phyloP scores from a whole-genome alignment of 169 alveolate species.

The Plasmodium gonderi region DNA sequence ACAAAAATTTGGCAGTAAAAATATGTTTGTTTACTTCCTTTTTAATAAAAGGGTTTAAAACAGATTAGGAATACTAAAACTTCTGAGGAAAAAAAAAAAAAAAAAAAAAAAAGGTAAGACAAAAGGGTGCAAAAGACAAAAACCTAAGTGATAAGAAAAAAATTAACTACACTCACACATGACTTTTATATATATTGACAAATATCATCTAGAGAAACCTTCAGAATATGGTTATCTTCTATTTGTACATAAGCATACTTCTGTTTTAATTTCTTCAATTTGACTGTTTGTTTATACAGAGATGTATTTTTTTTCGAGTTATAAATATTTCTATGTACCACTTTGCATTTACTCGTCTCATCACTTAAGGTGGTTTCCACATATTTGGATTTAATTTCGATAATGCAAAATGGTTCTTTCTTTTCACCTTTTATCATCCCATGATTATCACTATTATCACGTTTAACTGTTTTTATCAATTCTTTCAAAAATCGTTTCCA shows the following conservation, averaged over 20 bases:
- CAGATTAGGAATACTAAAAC: neutral
- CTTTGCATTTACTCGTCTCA: constrained; percentile 28
- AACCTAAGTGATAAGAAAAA: neutral
- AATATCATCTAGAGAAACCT: constrained; percentile 55
- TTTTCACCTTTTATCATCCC: neutral
- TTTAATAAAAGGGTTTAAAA: neutral
- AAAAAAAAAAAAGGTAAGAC: neutral
- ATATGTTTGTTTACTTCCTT: neutral
- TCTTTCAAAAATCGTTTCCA: neutral
- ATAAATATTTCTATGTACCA: constrained; percentile 12
- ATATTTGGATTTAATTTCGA: constrained; percentile 32
- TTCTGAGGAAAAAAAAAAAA: neutral
- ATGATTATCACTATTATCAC: neutral
- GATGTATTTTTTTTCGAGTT: neutral
- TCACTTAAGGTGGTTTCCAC: constrained; percentile 46
- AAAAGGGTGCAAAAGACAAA: neutral
- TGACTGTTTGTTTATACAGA: constrained; percentile 44
- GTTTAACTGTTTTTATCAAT: neutral
- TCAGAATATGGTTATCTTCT: constrained; percentile 4
- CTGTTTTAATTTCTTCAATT: constrained; percentile 29
- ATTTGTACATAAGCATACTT: constrained; percentile 11
- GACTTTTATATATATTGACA: constrained; percentile 42
- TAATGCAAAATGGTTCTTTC: neutral
- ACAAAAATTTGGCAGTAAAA: neutral
- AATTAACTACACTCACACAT: neutral